Percentiles rank a stretch among this genome's conserved stretches.
Conservation (phyloP, 306 rosid species). For the Fragaria ananassa region DNA sequence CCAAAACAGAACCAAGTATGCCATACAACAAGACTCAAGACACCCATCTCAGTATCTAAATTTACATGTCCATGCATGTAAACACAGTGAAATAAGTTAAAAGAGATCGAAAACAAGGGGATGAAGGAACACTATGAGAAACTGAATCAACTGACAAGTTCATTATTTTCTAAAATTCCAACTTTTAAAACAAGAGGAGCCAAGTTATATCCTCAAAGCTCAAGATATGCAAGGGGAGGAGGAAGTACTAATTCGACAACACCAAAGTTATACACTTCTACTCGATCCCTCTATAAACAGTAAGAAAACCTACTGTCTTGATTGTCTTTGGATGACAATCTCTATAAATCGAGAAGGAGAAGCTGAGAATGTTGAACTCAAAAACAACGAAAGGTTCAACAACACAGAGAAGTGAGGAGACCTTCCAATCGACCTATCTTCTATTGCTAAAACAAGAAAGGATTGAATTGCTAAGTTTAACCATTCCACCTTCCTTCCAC, state of each 20-base stretch:
- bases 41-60: background rate
- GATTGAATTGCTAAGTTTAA: background rate
- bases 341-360: background rate
- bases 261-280: background rate
- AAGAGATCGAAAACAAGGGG: background rate
- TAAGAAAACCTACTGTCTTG: background rate
- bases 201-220: background rate
- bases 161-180: background rate
- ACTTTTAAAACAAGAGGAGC: background rate
- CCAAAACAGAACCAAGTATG: constrained; percentile 19
- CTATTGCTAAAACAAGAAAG: background rate
- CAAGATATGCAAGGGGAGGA: background rate
- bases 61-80: background rate
- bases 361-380: background rate
- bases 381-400: background rate
- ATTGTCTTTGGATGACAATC: background rate
- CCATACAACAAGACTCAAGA: background rate
- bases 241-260: background rate
- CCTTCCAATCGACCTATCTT: background rate
- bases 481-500: background rate
- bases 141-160: background rate
- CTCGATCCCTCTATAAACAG: background rate
- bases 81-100: background rate
- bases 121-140: background rate
- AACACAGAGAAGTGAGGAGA: background rate